A percentile compares a stretch with the other conserved stretches of the same genome.
Evolutionary conservation across 148 eudicot species (phyloP).

Genomic region (Rhododendron henanense): DNA sequence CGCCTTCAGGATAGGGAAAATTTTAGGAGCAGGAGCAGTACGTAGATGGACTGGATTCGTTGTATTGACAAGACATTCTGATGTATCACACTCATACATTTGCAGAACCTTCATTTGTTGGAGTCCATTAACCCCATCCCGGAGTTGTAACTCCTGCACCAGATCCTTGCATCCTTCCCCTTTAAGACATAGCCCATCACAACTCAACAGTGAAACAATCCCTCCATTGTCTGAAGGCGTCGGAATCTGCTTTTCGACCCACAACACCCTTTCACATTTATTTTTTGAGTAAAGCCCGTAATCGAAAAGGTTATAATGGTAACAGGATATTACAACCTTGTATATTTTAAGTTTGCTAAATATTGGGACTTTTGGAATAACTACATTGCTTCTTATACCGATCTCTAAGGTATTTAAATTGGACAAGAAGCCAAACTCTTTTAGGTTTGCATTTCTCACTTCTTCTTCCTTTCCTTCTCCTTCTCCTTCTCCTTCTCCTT

Average conservation of each 20-base stretch:
- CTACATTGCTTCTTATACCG: background rate
- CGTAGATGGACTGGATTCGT: too few relatives aligned
- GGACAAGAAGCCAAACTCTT: background rate
- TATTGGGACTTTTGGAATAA: background rate
- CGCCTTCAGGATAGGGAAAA: too few relatives aligned
- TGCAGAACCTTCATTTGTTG: too few relatives aligned
- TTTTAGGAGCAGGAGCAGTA: too few relatives aligned
- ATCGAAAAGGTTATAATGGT: too few relatives aligned
- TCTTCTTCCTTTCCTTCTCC: background rate
- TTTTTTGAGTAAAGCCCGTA: too few relatives aligned
- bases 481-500: too few relatives aligned
- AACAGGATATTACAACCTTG: too few relatives aligned
- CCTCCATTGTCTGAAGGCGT: background rate
- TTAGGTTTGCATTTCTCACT: background rate
- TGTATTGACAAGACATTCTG: too few relatives aligned
- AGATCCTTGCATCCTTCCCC: background rate
- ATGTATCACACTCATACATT: too few relatives aligned
- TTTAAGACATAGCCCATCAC: background rate
- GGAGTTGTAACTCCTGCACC: background rate
- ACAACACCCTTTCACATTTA: background rate
- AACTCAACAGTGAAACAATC: background rate
- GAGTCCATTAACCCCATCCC: background rate
- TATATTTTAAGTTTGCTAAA: background rate
- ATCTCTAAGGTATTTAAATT: background rate
- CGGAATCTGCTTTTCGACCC: conserved; percentile 23